Evolutionary conservation across 2,329 filamentous ascomycete species (phyloP), one percentile per base, ranked within the genome.

Genomic region (Penicillium verrucosum): DNA sequence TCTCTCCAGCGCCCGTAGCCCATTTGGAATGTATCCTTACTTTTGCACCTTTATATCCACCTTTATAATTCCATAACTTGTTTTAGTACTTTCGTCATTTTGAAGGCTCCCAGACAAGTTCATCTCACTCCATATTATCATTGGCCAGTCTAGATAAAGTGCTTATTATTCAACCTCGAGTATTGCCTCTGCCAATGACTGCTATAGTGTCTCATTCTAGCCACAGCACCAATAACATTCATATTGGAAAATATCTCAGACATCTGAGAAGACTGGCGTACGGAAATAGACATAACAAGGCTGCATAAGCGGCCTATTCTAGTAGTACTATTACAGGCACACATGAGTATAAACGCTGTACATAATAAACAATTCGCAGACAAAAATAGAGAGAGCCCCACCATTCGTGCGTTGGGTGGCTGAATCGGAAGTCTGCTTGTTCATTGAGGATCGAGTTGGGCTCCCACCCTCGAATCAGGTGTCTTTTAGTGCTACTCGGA

Each of bases 1-100:
- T 55, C 52, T 57, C 49, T 61, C 60, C 61, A 60, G 61, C 48
- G 55, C 55, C 57, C 53, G 63, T 64, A 64, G 60, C 58, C 56
- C 53, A 54, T 54, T 60, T 59, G 43, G 49, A 65, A 65, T 63
- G 58, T 65, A 63, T 59, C 37, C 40, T 45, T 14, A 21, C 37
- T 18, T 48, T 50, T 37, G 21, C 9, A 36, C 34, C 14, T 46
- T 29, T n/a, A 46, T 56, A 46, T 42, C n/a, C 9, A 36, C 34
- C 14, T 46, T 29, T n/a, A 46, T 56, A 46, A 29, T 18, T 50
- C 16, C 12, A 34, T 54, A 50, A 36, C 42, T 21, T 25, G 10
- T 8, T 36, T n/a, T 18, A 9, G 5, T 5, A 12, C 3, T 12
- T 12, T 29, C 3, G 1, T 4, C 6, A 16, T 21, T 45, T 10